Evolutionary conservation across 2,329 filamentous ascomycete genomes (phyloP).

Genomic region (Erysiphe pisi): DNA sequence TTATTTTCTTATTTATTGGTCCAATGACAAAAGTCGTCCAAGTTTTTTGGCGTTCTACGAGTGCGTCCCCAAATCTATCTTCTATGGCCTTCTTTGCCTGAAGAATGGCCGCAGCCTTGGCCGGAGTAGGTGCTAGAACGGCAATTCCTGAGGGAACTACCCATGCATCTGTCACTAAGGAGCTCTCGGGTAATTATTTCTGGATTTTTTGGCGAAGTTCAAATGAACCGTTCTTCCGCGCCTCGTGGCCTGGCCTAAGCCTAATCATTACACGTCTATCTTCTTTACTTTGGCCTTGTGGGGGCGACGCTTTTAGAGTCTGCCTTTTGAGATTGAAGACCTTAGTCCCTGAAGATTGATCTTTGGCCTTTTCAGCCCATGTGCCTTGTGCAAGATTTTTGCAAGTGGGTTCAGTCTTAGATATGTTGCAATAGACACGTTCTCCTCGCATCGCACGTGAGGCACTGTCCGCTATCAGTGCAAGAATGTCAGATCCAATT

Average conservation of each 20-base stretch:
- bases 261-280: not conserved
- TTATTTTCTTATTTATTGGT: not conserved
- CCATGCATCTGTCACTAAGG: not conserved
- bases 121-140: not conserved
- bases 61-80: not conserved
- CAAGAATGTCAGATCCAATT: constrained; percentile 10
- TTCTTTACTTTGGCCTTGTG: not conserved
- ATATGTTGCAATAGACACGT: not conserved
- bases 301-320: not conserved
- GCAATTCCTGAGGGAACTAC: not conserved
- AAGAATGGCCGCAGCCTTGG: not conserved
- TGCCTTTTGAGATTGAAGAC: constrained; percentile 28
- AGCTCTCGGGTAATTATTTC: not conserved
- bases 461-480: not conserved
- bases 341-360: constrained; percentile 30
- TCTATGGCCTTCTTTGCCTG: not conserved
- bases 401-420: not conserved
- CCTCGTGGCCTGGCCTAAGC: not conserved
- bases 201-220: not conserved
- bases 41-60: not conserved
- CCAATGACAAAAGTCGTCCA: not conserved
- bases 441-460: not conserved
- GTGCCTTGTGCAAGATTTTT: not conserved
- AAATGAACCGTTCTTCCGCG: not conserved
- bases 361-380: not conserved